A percentile compares a stretch with the other conserved stretches of the same genome.
Evolutionary conservation across 78 protist species (phyloP).

Genomic region (Dictyostelium citrinum): DNA sequence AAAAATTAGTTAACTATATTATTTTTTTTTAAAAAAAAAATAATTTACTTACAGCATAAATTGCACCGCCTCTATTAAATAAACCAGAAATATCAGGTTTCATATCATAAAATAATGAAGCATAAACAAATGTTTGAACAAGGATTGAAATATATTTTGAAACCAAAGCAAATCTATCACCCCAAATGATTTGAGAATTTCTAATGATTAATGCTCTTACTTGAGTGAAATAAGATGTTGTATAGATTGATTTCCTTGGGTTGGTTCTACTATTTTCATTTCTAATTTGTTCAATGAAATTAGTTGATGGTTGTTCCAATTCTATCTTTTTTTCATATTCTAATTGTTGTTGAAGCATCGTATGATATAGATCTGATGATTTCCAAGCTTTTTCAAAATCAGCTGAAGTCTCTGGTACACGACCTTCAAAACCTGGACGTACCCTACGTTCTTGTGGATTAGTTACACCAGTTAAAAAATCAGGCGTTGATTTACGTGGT

Average conservation of each 20-base stretch:
- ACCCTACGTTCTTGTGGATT: slow-evolving; percentile 72
- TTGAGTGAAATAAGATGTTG: not conserved
- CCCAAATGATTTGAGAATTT: slow-evolving; percentile 16
- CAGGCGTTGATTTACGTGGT: slow-evolving; percentile 65
- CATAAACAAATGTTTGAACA: slow-evolving; percentile 58
- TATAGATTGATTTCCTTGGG: not conserved
- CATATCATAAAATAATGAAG: slow-evolving; percentile 27
- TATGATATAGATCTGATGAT: not conserved
- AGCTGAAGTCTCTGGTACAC: slow-evolving; percentile 53
- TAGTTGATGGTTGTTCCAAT: slow-evolving; percentile 15
- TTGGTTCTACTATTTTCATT: not conserved
- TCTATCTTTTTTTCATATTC: slow-evolving; percentile 23
- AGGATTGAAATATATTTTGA: slow-evolving; percentile 7
- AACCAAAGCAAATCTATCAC: slow-evolving; percentile 36
- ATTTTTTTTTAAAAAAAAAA: no score
- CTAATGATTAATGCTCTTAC: not conserved
- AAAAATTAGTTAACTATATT: not conserved
- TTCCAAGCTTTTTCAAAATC: slow-evolving; percentile 56
- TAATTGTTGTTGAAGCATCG: not conserved
- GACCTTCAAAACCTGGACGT: slow-evolving; percentile 49
- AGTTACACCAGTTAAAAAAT: slow-evolving; percentile 64
- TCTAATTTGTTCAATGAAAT: slow-evolving; percentile 17
- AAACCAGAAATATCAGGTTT: not conserved
- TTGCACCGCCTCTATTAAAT: slow-evolving; percentile 48
- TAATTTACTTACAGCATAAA: slow-evolving; percentile 6